A percentile compares a stretch with the other conserved stretches of the same genome.
Evolutionary conservation across 192 early-diverging fungal genomes (phyloP).

Genomic region (Phlyctochytrium planicorne): DNA sequence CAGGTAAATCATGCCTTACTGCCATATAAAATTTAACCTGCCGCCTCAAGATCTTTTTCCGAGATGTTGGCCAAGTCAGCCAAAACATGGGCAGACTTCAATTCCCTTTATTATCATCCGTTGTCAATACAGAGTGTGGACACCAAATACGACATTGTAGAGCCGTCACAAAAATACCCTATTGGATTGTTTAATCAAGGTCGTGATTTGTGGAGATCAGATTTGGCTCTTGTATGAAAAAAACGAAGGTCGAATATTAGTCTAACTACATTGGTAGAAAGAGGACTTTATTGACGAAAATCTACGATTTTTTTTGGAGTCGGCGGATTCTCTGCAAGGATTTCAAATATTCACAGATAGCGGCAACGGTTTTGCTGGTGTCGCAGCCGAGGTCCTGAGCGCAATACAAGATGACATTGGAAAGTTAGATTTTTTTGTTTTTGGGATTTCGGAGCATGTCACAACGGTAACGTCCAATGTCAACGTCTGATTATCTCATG

Average conservation of each 20-base stretch:
- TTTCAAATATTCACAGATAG: constrained; percentile 46
- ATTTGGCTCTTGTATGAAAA: constrained; percentile 16
- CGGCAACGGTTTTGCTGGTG: constrained; percentile 42
- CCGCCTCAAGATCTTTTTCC: too few species aligned
- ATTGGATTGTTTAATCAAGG: constrained; percentile 58
- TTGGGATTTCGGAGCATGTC: constrained; percentile 34
- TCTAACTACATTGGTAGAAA: constrained; percentile 22
- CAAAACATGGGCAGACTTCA: too few species aligned
- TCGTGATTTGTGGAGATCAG: constrained; percentile 22
- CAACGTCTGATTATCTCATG: neutral
- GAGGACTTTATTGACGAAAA: constrained; percentile 43
- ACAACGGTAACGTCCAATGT: neutral
- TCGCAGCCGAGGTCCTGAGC: constrained; percentile 32
- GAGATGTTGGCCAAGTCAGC: too few species aligned
- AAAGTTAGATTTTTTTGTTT: constrained; percentile 40
- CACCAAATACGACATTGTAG: neutral
- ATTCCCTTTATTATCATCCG: too few species aligned
- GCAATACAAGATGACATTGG: constrained; percentile 38
- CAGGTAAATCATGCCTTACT: too few species aligned
- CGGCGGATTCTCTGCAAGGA: constrained; percentile 44
- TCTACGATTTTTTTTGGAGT: constrained; percentile 48
- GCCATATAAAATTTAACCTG: too few species aligned
- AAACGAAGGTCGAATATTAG: neutral
- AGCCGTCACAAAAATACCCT: constrained; percentile 55
- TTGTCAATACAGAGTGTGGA: neutral